These are phyloP conservation scores for Vaccinium myrtillus DNA, from an alignment of 148 eudicot species.

Conservation along the genomic window DNA sequence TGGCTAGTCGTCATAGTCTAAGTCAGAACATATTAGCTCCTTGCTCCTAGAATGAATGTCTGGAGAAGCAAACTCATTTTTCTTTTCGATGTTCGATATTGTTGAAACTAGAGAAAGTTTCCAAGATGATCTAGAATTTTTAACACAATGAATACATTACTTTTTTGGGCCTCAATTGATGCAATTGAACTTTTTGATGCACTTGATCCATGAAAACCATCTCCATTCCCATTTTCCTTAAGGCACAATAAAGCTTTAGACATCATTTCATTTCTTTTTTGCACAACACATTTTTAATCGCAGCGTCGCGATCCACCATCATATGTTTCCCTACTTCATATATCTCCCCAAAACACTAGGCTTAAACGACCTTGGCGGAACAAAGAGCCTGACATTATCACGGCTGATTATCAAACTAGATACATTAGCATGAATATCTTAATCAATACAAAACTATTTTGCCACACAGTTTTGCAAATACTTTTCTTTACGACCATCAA, in stretches of 20 bases:
- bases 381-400: conserved; percentile 20
- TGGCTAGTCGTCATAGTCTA: not conserved
- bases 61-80: not conserved
- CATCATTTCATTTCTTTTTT: not conserved
- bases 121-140: not conserved
- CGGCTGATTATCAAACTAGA: not conserved
- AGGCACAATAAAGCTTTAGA: not conserved
- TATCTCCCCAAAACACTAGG: conserved; percentile 30
- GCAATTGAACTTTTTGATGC: not conserved
- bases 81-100: not conserved
- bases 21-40: not conserved
- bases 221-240: not conserved
- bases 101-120: not conserved
- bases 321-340: conserved; percentile 37
- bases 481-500: conserved; percentile 25
- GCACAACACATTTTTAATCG: not conserved
- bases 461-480: conserved; percentile 46
- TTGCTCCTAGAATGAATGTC: not conserved
- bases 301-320: not conserved
- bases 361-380: conserved; percentile 31
- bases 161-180: conserved; percentile 4
- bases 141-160: not conserved
- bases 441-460: conserved; percentile 47
- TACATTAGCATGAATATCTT: conserved; percentile 29
- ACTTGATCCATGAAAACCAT: conserved; percentile 8